phyloP scores from a whole-genome alignment of 495 filamentous ascomycete species.

The Aspergillus coremiiformis region DNA sequence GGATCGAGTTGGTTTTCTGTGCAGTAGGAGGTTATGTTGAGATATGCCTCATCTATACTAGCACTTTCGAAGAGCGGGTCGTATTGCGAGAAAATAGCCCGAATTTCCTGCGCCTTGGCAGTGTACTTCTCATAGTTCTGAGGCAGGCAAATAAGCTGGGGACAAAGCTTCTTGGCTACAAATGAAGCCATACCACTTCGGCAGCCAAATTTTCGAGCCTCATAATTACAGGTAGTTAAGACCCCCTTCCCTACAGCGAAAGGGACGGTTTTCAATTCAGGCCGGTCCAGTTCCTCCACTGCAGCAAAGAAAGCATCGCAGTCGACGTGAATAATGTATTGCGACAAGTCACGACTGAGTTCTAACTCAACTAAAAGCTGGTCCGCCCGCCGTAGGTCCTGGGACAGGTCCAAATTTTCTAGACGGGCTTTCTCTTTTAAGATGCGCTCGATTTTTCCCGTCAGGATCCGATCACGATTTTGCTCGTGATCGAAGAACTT shows the following conservation, averaged over 20 bases:
- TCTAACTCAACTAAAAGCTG: conserved; percentile 78
- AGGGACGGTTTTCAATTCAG: conserved; percentile 80
- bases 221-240: conserved; percentile 90
- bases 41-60: conserved; percentile 91
- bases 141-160: conserved; percentile 73
- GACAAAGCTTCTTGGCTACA: conserved; percentile 90
- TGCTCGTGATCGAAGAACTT: conserved; percentile 97
- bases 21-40: conserved; percentile 92
- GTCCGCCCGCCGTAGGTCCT: conserved; percentile 69
- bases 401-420: conserved; percentile 64
- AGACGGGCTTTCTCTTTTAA: conserved; percentile 67
- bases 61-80: conserved; percentile 88
- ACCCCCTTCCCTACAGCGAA: conserved; percentile 94
- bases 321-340: conserved; percentile 84
- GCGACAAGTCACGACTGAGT: conserved; percentile 67
- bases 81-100: conserved; percentile 74
- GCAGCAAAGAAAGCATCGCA: conserved; percentile 98
- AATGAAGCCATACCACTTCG: conserved; percentile 94
- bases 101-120: conserved; percentile 82
- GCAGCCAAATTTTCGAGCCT: conserved; percentile 81
- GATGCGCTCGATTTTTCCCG: conserved; percentile 79
- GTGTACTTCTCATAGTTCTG: conserved; percentile 87
- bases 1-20: conserved; percentile 56
- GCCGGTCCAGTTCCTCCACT: conserved; percentile 86
- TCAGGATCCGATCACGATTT: conserved; percentile 70